These are phyloP conservation scores for Pelargonium fulgidum DNA, from an alignment of 441 rosid genomes.

Conservation along the genomic window DNA sequence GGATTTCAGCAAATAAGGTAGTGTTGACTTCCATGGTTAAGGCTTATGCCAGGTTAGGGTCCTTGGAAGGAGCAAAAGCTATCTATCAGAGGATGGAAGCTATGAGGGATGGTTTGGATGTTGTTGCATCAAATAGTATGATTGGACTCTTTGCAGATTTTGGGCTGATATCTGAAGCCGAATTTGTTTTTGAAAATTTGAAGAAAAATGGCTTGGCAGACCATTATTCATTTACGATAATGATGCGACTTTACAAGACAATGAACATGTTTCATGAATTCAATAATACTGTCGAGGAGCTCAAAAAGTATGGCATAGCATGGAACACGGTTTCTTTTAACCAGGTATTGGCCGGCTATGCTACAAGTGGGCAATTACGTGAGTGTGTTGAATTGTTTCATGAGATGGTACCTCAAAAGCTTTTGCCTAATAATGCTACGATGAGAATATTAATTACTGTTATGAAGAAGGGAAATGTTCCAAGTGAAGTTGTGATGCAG, in stretches of 20 bases:
- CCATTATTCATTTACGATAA: conserved; percentile 58
- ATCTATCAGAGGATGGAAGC: conserved; percentile 54
- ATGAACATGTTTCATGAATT: conserved; percentile 88
- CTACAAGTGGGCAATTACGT: conserved; percentile 53
- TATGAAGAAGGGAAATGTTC: conserved; percentile 64
- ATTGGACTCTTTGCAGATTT: conserved; percentile 69
- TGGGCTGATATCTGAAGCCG: conserved; percentile 69
- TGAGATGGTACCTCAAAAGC: conserved; percentile 58
- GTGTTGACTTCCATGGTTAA: conserved; percentile 74
- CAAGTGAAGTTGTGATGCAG: conserved; percentile 70
- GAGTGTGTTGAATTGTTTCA: conserved; percentile 60
- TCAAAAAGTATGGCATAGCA: conserved; percentile 59
- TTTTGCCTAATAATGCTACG: conserved; percentile 59
- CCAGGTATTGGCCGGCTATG: conserved; percentile 68
- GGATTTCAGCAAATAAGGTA: conserved; percentile 55
- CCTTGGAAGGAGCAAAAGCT: conserved; percentile 58
- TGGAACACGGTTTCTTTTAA: conserved; percentile 58
- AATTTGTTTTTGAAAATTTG: conserved; percentile 46
- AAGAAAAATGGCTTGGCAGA: conserved; percentile 57
- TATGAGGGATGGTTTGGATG: conserved; percentile 62
- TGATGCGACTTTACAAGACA: conserved; percentile 72
- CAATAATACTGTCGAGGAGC: conserved; percentile 74
- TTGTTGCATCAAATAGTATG: conserved; percentile 71
- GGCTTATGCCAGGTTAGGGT: conserved; percentile 71
- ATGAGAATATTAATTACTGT: conserved; percentile 53